Percentiles rank a stretch among this genome's conserved stretches.
Conservation (phyloP, 1,284 basidiomycete genomes). For the Pseudozyma sp. region DNA sequence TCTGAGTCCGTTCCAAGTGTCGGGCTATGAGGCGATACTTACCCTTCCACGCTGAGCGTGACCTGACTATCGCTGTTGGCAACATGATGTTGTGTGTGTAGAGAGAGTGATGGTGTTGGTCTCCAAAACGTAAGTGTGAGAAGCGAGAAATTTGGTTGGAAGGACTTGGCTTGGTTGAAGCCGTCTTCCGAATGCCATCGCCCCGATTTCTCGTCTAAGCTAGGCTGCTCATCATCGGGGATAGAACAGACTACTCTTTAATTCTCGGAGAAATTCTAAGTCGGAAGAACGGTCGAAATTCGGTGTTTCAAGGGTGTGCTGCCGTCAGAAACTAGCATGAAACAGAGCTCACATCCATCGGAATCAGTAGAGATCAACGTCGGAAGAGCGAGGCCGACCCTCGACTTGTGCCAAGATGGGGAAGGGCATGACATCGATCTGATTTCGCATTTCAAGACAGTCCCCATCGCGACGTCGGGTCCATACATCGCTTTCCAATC, state of each 20-base stretch:
- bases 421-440: too few species aligned
- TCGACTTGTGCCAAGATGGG: too few species aligned
- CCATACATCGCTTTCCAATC: not conserved
- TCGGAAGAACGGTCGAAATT: too few species aligned
- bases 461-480: not conserved
- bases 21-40: slow-evolving; percentile 66
- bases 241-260: too few species aligned
- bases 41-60: slow-evolving; percentile 66
- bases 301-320: too few species aligned
- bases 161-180: too few species aligned
- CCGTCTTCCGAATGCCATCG: slow-evolving; percentile 21
- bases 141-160: slow-evolving; percentile 3
- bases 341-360: not conserved
- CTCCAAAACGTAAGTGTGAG: not conserved
- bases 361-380: not conserved
- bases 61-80: slow-evolving; percentile 44
- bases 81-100: slow-evolving; percentile 31
- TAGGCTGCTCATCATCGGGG: not conserved
- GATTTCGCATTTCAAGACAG: too few species aligned
- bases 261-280: too few species aligned
- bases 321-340: not conserved
- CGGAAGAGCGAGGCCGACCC: slow-evolving; percentile 1
- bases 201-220: not conserved
- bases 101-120: slow-evolving; percentile 5
- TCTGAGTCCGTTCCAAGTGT: not conserved